Evolutionary conservation across 495 filamentous ascomycete species (phyloP).

Genomic region (Lepidopterella palustris): DNA sequence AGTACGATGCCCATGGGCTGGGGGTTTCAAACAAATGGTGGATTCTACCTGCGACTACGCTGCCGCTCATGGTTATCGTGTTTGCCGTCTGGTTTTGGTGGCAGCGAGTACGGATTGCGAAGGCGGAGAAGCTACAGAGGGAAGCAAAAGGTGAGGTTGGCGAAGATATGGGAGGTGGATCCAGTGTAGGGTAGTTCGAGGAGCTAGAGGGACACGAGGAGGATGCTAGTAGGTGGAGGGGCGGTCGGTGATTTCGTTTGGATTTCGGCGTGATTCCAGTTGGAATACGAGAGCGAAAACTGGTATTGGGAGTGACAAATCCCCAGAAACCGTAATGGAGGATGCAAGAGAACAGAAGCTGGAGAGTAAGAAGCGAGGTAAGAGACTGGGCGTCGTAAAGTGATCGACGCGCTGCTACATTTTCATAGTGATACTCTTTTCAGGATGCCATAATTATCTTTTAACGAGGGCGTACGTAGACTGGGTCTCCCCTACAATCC

Average conservation of each 20-base stretch:
- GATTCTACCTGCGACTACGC: conserved; percentile 8
- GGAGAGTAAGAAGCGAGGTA: too few species aligned
- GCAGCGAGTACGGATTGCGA: neutral
- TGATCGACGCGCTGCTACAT: too few species aligned
- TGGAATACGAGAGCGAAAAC: too few species aligned
- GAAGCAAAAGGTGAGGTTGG: neutral
- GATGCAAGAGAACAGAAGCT: too few species aligned
- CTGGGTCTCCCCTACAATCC: too few species aligned
- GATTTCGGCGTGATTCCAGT: neutral
- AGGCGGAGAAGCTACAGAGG: neutral
- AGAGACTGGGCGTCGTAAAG: too few species aligned
- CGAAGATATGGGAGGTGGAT: neutral
- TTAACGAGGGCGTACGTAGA: too few species aligned
- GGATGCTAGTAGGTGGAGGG: neutral
- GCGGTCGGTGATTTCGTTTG: neutral
- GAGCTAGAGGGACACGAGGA: neutral
- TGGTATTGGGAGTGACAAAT: too few species aligned
- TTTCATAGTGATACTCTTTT: too few species aligned
- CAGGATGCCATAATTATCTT: too few species aligned
- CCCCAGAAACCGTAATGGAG: too few species aligned
- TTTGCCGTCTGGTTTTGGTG: conserved; percentile 12
- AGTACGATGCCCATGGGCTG: conserved; percentile 1
- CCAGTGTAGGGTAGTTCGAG: neutral
- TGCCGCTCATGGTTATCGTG: conserved; percentile 7
- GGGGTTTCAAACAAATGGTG: conserved; percentile 11